These are phyloP conservation scores for Eimeria praecox DNA, from an alignment of 169 alveolate species.

Conservation along the genomic window DNA sequence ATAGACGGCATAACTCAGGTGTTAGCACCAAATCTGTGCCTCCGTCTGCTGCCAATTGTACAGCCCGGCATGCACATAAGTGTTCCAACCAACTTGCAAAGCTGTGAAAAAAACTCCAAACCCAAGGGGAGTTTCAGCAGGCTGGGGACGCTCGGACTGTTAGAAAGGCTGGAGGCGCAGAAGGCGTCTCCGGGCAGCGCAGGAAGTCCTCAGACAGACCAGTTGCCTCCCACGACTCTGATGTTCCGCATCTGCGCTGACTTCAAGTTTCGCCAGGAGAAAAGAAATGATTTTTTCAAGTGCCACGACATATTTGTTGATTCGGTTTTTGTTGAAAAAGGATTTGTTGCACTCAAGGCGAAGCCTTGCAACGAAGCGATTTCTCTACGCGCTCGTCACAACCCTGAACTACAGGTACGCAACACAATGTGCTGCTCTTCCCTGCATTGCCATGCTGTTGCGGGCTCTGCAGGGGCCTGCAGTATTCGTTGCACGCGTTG, in stretches of 20 bases:
- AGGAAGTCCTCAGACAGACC: neutral
- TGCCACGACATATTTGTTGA: conserved; percentile 76
- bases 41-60: conserved; percentile 71
- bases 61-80: conserved; percentile 76
- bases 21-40: conserved; percentile 65
- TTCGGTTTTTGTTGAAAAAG: conserved; percentile 46
- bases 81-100: conserved; percentile 33
- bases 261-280: conserved; percentile 80
- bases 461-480: neutral
- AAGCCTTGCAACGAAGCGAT: conserved; percentile 58
- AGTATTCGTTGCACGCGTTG: neutral
- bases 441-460: neutral
- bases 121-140: conserved; percentile 28
- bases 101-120: neutral
- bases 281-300: conserved; percentile 60
- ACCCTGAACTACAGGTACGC: conserved; percentile 50
- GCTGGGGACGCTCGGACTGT: conserved; percentile 48
- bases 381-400: conserved; percentile 53
- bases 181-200: neutral
- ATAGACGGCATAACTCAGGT: conserved; percentile 67
- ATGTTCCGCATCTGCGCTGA: conserved; percentile 73
- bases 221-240: conserved; percentile 70
- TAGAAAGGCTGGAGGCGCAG: conserved; percentile 63
- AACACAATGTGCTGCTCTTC: neutral
- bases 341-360: conserved; percentile 61